Conservation (phyloP, 202 grass and related monocot species). For the Panicum hallii region DNA sequence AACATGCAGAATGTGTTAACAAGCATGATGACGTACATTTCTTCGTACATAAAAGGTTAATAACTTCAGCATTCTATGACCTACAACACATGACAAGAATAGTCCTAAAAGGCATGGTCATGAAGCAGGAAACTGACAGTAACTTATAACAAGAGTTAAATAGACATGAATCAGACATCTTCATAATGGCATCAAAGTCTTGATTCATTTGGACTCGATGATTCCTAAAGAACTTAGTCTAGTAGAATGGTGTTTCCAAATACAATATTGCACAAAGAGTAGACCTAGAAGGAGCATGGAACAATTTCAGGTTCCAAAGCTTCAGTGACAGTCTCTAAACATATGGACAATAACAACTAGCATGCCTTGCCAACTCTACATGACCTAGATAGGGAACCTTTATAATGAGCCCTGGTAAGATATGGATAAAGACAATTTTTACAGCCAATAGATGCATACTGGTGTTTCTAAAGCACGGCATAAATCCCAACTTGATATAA, state of each 20-base stretch:
- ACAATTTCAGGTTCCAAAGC: background rate
- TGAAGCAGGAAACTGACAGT: conserved; percentile 27
- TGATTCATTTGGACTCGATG: background rate
- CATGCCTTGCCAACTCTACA: background rate
- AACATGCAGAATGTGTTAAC: conserved; percentile 14
- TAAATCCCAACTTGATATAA: conserved; percentile 1
- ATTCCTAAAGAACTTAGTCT: conserved; percentile 18
- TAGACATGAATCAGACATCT: conserved; percentile 7
- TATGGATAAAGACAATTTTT: conserved; percentile 2
- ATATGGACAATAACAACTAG: conserved; percentile 25
- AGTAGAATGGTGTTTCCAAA: background rate
- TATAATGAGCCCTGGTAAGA: conserved; percentile 4
- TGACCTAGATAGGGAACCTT: background rate
- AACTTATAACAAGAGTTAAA: conserved; percentile 35
- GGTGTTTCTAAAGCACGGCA: background rate
- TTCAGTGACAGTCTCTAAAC: conserved; percentile 5
- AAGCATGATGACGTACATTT: conserved; percentile 22
- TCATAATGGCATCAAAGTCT: conserved; percentile 22
- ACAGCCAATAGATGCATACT: background rate
- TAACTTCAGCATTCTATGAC: conserved; percentile 37
- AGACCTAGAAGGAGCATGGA: background rate
- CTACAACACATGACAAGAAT: conserved; percentile 29
- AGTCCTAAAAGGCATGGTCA: conserved; percentile 23
- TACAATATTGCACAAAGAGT: background rate
- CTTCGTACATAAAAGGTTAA: background rate